Percentiles rank a stretch among this genome's conserved stretches.
Conservation (phyloP, 2,329 filamentous ascomycete species). For the Cytospora piceae region DNA sequence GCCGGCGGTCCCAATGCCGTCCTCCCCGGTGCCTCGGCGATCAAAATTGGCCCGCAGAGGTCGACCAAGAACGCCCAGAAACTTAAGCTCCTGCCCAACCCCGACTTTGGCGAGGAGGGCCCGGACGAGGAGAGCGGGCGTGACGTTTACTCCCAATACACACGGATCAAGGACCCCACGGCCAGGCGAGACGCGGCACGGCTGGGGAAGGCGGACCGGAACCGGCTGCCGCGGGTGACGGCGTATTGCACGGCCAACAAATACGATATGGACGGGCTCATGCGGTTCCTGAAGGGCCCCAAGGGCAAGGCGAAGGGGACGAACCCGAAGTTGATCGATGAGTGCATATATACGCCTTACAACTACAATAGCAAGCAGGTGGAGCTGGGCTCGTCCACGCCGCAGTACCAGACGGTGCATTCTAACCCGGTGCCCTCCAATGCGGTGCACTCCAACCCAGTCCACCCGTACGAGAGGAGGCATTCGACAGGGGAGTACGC, state of each 20-base stretch:
- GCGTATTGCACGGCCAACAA: constrained; percentile 94
- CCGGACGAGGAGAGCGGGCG: constrained; percentile 87
- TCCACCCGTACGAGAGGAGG: constrained; percentile 63
- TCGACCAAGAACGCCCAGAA: constrained; percentile 97
- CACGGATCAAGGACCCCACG: constrained; percentile 94
- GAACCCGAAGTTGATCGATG: constrained; percentile 90
- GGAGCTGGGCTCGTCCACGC: constrained; percentile 31
- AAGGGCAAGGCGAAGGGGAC: constrained; percentile 76
- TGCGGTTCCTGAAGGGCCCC: constrained; percentile 83
- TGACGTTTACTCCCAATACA: constrained; percentile 98
- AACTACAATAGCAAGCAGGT: constrained; percentile 65
- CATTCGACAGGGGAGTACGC: constrained; percentile 70
- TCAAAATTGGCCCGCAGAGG: constrained; percentile 90
- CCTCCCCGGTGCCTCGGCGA: constrained; percentile 44
- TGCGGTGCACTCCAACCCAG: constrained; percentile 39
- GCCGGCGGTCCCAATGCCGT: constrained; percentile 71
- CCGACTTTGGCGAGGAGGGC: constrained; percentile 76
- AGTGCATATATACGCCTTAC: constrained; percentile 96
- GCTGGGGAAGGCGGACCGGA: constrained; percentile 89
- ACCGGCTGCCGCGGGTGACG: constrained; percentile 85
- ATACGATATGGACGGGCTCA: constrained; percentile 86
- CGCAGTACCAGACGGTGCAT: constrained; percentile 37
- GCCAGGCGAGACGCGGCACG: constrained; percentile 89
- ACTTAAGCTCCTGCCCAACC: constrained; percentile 93
- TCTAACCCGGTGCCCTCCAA: constrained; percentile 49